Evolutionary conservation across 805 yeast genomes (phyloP).

Genomic region (Candida namnaoensis): DNA sequence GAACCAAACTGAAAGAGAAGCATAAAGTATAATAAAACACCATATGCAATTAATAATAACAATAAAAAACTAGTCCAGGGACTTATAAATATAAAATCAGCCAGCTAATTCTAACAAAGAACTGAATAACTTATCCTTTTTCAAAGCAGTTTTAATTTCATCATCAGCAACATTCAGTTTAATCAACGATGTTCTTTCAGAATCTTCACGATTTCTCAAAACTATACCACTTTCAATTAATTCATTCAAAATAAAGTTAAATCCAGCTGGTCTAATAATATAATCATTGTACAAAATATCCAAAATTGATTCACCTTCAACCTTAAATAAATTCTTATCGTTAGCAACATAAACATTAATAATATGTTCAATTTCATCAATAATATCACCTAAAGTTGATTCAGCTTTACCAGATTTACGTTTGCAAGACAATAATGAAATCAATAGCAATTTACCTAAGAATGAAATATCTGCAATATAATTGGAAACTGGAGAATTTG

Average conservation of each 20-base stretch:
- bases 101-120: conserved; percentile 10
- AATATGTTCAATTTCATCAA: conserved; percentile 64
- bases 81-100: not conserved
- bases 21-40: no score
- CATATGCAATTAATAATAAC: no score
- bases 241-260: conserved; percentile 55
- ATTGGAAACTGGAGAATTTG: conserved; percentile 60
- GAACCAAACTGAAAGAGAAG: no score
- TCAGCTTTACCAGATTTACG: conserved; percentile 68
- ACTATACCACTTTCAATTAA: conserved; percentile 74
- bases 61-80: no score
- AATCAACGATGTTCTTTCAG: conserved; percentile 59
- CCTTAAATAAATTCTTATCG: conserved; percentile 17
- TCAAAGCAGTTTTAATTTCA: conserved; percentile 54
- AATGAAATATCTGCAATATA: conserved; percentile 56
- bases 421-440: conserved; percentile 53
- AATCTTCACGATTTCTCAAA: conserved; percentile 42
- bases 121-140: conserved; percentile 40
- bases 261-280: conserved; percentile 46
- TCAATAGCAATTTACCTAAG: conserved; percentile 63
- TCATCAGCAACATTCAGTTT: conserved; percentile 65
- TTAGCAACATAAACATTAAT: conserved; percentile 28
- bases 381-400: conserved; percentile 61
- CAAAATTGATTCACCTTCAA: conserved; percentile 22
- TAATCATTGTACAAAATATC: conserved; percentile 24